A percentile compares a stretch with the other conserved stretches of the same genome.
These are phyloP conservation scores for Arthrobotrys sphaeroides DNA, from an alignment of 2,329 filamentous ascomycete genomes.

Conservation along the genomic window DNA sequence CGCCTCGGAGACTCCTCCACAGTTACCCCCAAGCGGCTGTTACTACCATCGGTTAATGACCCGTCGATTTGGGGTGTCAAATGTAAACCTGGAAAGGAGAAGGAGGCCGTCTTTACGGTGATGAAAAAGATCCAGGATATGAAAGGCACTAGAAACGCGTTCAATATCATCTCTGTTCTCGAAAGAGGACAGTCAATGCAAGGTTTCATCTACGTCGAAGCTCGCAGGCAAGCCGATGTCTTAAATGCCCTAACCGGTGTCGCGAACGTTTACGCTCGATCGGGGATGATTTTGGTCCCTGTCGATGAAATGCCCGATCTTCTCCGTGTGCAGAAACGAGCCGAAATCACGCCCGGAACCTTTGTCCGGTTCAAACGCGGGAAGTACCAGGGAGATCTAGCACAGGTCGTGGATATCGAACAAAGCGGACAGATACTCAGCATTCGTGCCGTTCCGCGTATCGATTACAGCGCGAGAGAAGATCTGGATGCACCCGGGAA, in stretches of 20 bases:
- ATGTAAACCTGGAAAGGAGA: conserved; percentile 94
- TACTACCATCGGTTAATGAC: conserved; percentile 92
- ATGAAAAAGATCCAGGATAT: conserved; percentile 89
- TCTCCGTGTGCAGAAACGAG: conserved; percentile 86
- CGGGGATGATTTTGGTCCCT: conserved; percentile 85
- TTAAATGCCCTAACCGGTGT: conserved; percentile 82
- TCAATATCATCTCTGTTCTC: conserved; percentile 88
- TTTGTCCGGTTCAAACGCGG: conserved; percentile 88
- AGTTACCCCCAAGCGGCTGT: conserved; percentile 82
- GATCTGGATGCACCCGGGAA: conserved; percentile 74
- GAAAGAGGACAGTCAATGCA: conserved; percentile 89
- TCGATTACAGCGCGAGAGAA: conserved; percentile 90
- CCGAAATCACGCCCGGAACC: conserved; percentile 82
- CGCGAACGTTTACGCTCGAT: conserved; percentile 87
- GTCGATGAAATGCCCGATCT: conserved; percentile 98
- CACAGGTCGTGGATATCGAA: conserved; percentile 90
- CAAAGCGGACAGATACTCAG: conserved; percentile 89
- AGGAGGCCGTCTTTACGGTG: conserved; percentile 85
- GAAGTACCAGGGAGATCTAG: conserved; percentile 87
- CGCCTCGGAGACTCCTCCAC: conserved; percentile 74
- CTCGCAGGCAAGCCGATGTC: conserved; percentile 85
- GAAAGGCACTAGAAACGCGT: conserved; percentile 77
- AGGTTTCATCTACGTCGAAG: conserved; percentile 95
- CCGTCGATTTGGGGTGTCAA: conserved; percentile 94
- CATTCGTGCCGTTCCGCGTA: conserved; percentile 84